A percentile compares a stretch with the other conserved stretches of the same genome.
phyloP scores from a whole-genome alignment of 2,329 filamentous ascomycete species.

The Paecilomyces fulvus region DNA sequence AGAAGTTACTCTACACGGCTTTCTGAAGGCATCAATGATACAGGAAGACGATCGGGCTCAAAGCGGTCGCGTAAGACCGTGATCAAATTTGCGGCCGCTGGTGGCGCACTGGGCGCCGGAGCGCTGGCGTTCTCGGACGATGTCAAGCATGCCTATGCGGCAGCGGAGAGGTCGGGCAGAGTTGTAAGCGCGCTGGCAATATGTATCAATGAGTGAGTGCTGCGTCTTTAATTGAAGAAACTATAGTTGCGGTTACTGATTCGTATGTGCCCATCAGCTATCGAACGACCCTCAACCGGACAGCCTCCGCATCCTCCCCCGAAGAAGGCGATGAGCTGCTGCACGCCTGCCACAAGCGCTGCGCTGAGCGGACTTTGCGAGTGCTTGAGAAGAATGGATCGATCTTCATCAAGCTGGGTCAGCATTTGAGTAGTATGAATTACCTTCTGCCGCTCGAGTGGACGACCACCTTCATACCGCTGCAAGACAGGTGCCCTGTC shows the following conservation, averaged over 20 bases:
- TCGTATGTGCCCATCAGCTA: constrained; percentile 54
- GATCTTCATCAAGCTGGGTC: constrained; percentile 96
- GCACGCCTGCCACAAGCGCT: constrained; percentile 81
- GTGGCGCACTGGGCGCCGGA: constrained; percentile 32
- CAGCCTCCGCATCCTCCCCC: constrained; percentile 49
- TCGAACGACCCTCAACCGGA: constrained; percentile 69
- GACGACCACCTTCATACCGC: constrained; percentile 89
- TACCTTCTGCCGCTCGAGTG: constrained; percentile 86
- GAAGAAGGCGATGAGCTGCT: constrained; percentile 61
- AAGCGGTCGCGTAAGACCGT: constrained; percentile 14
- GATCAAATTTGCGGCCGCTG: constrained; percentile 25
- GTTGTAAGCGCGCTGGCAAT: constrained; percentile 67
- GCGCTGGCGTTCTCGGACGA: constrained; percentile 52
- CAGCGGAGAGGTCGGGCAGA: constrained; percentile 66
- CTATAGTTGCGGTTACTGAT: constrained; percentile 1
- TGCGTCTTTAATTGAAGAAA: constrained; percentile 2
- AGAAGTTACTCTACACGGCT: constrained; percentile 1
- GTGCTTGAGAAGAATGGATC: constrained; percentile 94
- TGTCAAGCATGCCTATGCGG: constrained; percentile 66
- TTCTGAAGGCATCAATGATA: background rate
- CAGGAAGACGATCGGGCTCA: constrained; percentile 5
- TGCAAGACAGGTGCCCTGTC: constrained; percentile 92
- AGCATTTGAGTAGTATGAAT: constrained; percentile 93
- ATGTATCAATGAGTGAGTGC: constrained; percentile 77
- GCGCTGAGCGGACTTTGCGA: constrained; percentile 74